phyloP scores from a whole-genome alignment of 345 rosid genomes.

The Stellera chamaejasme region DNA sequence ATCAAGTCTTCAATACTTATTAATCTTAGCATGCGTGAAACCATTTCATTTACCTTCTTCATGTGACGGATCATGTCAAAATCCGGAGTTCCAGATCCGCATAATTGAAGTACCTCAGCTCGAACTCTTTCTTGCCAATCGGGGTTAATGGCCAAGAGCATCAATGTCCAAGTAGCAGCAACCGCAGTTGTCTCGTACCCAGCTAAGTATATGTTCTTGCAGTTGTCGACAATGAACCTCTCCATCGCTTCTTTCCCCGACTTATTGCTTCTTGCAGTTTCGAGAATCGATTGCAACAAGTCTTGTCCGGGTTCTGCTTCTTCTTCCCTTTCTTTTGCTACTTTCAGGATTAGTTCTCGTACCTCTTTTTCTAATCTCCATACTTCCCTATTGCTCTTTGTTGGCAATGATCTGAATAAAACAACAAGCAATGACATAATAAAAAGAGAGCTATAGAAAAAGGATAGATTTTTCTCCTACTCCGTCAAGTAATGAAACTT shows the following conservation, averaged over 20 bases:
- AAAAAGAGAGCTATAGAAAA: no score
- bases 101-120: slow-evolving; percentile 23
- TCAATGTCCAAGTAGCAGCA: slow-evolving; percentile 33
- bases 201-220: slow-evolving; percentile 42
- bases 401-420: slow-evolving; percentile 20
- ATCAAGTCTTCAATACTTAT: no score
- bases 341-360: slow-evolving; percentile 16
- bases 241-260: slow-evolving; percentile 13
- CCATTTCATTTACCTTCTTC: no score
- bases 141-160: slow-evolving; percentile 38
- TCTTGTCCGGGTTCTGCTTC: slow-evolving; percentile 10
- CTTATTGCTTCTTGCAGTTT: slow-evolving; percentile 24
- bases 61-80: slow-evolving; percentile 21
- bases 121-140: slow-evolving; percentile 44
- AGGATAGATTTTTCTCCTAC: no score
- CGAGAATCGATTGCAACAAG: slow-evolving; percentile 25
- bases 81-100: slow-evolving; percentile 19
- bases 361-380: slow-evolving; percentile 37
- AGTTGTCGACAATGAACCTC: slow-evolving; percentile 35
- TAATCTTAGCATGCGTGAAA: no score
- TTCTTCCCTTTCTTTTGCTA: slow-evolving; percentile 22
- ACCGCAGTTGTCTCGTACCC: slow-evolving; percentile 39
- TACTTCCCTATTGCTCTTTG: slow-evolving; percentile 24
- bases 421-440: no score
- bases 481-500: no score